phyloP scores from a whole-genome alignment of 805 yeast species.

The Wickerhamomyces tratensis region DNA sequence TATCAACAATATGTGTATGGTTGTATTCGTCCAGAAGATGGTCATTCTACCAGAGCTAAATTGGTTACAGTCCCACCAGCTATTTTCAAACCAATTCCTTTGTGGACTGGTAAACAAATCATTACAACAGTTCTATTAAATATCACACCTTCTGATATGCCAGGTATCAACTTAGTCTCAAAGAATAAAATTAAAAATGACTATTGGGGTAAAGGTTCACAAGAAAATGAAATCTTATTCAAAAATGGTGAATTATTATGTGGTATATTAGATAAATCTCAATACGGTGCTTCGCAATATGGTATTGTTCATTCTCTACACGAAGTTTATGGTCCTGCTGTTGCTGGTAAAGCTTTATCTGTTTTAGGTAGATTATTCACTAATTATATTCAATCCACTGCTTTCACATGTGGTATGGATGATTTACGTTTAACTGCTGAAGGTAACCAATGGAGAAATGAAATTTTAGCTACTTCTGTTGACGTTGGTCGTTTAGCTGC shows the following conservation, averaged over 20 bases:
- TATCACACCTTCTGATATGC: constrained; percentile 77
- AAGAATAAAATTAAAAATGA: constrained; percentile 87
- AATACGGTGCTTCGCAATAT: constrained; percentile 95
- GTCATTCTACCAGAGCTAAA: constrained; percentile 68
- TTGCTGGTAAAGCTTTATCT: constrained; percentile 83
- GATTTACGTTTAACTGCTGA: constrained; percentile 86
- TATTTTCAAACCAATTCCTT: constrained; percentile 70
- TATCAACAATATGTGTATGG: constrained; percentile 93
- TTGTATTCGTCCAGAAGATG: constrained; percentile 94
- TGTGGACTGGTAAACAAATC: constrained; percentile 98
- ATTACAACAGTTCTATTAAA: constrained; percentile 87
- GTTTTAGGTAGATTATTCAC: constrained; percentile 95
- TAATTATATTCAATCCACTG: constrained; percentile 82
- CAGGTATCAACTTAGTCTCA: constrained; percentile 81
- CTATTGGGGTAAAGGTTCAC: constrained; percentile 84
- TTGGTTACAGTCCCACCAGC: constrained; percentile 86
- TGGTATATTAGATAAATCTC: constrained; percentile 96
- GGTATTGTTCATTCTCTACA: constrained; percentile 96
- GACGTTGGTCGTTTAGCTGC: constrained; percentile 91
- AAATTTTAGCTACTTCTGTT: constrained; percentile 65
- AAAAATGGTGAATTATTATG: constrained; percentile 77
- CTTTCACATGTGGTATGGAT: constrained; percentile 99
- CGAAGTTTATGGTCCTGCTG: constrained; percentile 87
- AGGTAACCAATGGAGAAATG: constrained; percentile 85
- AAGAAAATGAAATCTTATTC: constrained; percentile 82